Evolutionary conservation across 352 stramenopile genomes (phyloP).

Genomic region (Pythium folliculosum): DNA sequence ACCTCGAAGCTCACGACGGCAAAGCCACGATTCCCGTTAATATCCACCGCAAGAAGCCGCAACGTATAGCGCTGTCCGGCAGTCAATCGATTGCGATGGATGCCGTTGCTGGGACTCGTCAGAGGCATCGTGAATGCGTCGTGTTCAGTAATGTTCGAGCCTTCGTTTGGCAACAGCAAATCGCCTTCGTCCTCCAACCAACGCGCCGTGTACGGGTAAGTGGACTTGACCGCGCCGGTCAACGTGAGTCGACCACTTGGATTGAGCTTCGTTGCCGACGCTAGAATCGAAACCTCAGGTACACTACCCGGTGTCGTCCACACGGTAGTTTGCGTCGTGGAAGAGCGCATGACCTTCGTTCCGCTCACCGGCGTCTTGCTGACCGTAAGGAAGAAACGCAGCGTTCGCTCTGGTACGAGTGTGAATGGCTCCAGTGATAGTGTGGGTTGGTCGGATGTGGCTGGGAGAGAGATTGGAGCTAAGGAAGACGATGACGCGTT

Average conservation of each 20-base stretch:
- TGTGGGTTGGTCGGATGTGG: conserved; percentile 18
- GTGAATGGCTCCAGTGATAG: conserved; percentile 50
- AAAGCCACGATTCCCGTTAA: conserved; percentile 58
- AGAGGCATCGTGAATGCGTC: conserved; percentile 58
- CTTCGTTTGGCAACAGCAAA: conserved; percentile 36
- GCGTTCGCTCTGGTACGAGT: conserved; percentile 37
- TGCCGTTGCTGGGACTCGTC: conserved; percentile 50
- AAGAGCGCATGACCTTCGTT: conserved; percentile 1
- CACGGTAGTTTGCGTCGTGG: conserved; percentile 34
- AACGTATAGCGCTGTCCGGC: conserved; percentile 68
- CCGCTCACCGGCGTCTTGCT: conserved; percentile 28
- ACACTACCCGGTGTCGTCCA: conserved; percentile 56
- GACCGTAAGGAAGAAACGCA: conserved; percentile 51
- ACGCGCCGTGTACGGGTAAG: conserved; percentile 57
- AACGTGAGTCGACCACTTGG: conserved; percentile 45
- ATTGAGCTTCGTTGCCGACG: conserved; percentile 47
- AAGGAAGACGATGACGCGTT: conserved; percentile 19
- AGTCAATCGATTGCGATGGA: conserved; percentile 57
- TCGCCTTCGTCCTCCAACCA: conserved; percentile 69
- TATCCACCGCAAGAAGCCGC: conserved; percentile 54
- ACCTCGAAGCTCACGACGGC: conserved; percentile 49
- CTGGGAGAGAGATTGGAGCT: neutral
- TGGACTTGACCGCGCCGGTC: conserved; percentile 40
- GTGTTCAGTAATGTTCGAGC: conserved; percentile 32
- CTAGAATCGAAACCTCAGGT: conserved; percentile 39